Percentiles rank a stretch among this genome's conserved stretches.
These are phyloP conservation scores for Aspergillus transmontanensis DNA, from an alignment of 2,329 filamentous ascomycete genomes.

Conservation along the genomic window DNA sequence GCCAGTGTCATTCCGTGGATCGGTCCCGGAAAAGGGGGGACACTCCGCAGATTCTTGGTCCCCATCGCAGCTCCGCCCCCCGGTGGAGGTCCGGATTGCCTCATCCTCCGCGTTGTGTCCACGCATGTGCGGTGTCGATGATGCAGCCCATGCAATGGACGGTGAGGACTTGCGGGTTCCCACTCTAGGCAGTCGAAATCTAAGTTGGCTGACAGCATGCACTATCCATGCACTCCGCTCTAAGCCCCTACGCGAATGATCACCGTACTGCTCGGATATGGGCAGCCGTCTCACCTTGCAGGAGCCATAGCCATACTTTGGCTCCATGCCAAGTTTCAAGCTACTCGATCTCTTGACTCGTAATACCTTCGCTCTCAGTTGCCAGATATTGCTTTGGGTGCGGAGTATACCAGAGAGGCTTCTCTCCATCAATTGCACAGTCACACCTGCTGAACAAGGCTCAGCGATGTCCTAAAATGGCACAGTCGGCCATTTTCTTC, in stretches of 20 bases:
- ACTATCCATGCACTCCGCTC: background rate
- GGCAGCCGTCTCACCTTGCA: background rate
- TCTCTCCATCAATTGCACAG: background rate
- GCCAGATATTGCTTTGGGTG: background rate
- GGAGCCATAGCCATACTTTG: background rate
- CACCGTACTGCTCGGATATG: background rate
- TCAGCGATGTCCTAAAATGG: background rate
- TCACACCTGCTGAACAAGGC: background rate
- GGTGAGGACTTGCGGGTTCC: background rate
- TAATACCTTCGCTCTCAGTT: background rate
- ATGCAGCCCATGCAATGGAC: background rate
- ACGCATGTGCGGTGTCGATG: background rate
- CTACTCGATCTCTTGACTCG: background rate
- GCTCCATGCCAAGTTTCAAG: background rate
- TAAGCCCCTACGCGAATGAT: background rate
- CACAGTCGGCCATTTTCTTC: background rate
- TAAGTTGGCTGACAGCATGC: background rate
- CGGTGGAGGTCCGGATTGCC: background rate
- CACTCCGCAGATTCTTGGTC: background rate
- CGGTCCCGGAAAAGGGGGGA: background rate
- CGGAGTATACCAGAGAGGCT: background rate
- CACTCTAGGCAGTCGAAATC: constrained; percentile 1
- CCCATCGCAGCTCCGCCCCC: background rate
- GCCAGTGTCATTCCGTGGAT: background rate
- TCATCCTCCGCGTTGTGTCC: background rate